Base-by-base conservation (phyloP, 2,329 filamentous ascomycete species). In the Thielaviopsis punctulata region DNA sequence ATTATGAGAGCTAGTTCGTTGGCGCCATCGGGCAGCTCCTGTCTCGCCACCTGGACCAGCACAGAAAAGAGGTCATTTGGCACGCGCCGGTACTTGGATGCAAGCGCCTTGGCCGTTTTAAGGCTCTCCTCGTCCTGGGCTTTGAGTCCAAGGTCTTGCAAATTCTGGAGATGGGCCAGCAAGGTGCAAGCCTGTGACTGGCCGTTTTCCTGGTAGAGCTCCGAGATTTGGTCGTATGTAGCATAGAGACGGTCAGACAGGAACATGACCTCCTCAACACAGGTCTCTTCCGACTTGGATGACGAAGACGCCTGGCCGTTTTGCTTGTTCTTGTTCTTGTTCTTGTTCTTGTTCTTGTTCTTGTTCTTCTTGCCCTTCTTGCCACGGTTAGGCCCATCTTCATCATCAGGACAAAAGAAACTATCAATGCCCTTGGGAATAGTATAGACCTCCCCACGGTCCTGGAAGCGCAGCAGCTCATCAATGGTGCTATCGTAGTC, bases 381-480 rank as follows among this genome's bases (percentile, higher is more conserved):
- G 33, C 49, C 13, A 62, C 62, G 13, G 18, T 18, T 6, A 62
- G 60, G 1, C 8, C n/a, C n/a, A 30, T 63, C 63, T 1, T 66
- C 63, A 15, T 71, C 66, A 15, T 78, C 73, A 0, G 73, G 73
- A 39, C 77, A 72, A 21, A 77, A 79, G 62, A 95, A 95, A 0
- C 77, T 87, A 54, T 95, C 87, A n/a, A 95, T 71, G 0, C 88
- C 86, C 62, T 84, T 90, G 1, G 73, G 69, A 1, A 75, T 69
- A 15, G 49, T 27, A 25, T 48, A 54, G 6, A 27, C 36, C 22
- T 39, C 41, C 10, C 46, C 45, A 18, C 41, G 30, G n/a, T 82
- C 87, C 19, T 84, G 79, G 13, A 86, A 72, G 58, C 84, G 93
- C 27, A 95, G 73, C 12, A 96, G 69, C 54, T 87, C 80, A 59